Evolutionary conservation across 78 protist genomes (phyloP).

Genomic region (Dictyostelium firmibasis): DNA sequence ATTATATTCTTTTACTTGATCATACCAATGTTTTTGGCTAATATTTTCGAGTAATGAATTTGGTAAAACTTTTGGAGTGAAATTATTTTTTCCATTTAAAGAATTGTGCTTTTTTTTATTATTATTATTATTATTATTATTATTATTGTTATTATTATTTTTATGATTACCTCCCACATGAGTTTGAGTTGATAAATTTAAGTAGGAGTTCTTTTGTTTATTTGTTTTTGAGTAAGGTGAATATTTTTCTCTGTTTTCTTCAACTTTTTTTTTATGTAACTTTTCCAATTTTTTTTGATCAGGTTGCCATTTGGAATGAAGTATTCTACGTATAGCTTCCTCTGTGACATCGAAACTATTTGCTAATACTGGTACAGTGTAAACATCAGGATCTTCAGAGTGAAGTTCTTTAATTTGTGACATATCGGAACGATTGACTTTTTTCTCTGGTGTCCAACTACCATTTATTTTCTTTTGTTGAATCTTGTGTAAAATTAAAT

Average conservation of each 20-base stretch:
- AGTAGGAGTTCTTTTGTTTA: background rate
- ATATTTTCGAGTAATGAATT: background rate
- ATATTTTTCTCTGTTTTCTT: background rate
- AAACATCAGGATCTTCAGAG: conserved; percentile 10
- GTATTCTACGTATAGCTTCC: conserved; percentile 23
- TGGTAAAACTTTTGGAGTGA: background rate
- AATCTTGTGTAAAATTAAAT: conserved; percentile 16
- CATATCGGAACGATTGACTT: conserved; percentile 16
- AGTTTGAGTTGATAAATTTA: background rate
- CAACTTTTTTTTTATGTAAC: background rate
- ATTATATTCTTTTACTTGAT: background rate
- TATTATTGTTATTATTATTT: background rate
- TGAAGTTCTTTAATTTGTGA: background rate
- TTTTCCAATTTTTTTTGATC: background rate
- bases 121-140: background rate
- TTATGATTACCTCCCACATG: background rate
- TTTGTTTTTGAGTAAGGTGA: conserved; percentile 1
- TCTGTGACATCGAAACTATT: background rate
- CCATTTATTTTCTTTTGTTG: conserved; percentile 3
- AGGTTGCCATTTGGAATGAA: conserved; percentile 29
- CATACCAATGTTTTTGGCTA: background rate
- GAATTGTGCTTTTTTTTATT: too few species aligned
- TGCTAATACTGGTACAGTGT: background rate
- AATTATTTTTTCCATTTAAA: background rate
- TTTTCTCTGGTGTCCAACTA: conserved; percentile 34